These are phyloP conservation scores for Pleurotus giganteus DNA, from an alignment of 768 basidiomycete genomes.

Conservation along the genomic window DNA sequence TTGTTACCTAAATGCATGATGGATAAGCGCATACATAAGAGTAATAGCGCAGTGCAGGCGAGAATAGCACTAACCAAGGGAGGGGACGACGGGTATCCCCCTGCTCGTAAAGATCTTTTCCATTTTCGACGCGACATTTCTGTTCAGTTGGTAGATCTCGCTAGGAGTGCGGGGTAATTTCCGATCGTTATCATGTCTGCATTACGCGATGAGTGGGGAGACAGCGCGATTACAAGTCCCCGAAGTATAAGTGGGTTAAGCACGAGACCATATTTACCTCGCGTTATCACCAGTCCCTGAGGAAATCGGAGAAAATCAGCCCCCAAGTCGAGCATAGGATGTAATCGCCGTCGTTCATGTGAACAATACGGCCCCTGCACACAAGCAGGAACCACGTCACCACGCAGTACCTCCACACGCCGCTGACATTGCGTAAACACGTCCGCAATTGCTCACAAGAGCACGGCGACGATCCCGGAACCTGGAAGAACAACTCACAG, in stretches of 20 bases:
- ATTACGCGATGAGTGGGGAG: slow-evolving; percentile 2
- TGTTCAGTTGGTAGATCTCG: slow-evolving; percentile 80
- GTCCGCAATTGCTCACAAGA: slow-evolving; percentile 1
- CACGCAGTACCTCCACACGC: background rate
- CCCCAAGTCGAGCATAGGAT: background rate
- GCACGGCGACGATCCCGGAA: slow-evolving; percentile 1
- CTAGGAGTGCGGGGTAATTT: slow-evolving; percentile 73
- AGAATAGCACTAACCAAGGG: slow-evolving; percentile 52
- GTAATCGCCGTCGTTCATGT: slow-evolving; percentile 1
- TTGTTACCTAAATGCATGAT: slow-evolving; percentile 67
- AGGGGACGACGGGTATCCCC: slow-evolving; percentile 79
- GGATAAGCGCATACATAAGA: background rate
- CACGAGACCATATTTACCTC: slow-evolving; percentile 34
- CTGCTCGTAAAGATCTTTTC: slow-evolving; percentile 62
- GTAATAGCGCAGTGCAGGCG: background rate
- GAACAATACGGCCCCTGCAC: background rate
- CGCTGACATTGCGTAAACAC: background rate
- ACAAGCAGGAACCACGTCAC: background rate
- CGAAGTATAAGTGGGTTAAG: background rate
- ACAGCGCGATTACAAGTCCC: background rate
- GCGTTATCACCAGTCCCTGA: slow-evolving; percentile 80
- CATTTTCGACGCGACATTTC: slow-evolving; percentile 67
- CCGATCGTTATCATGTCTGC: slow-evolving; percentile 83
- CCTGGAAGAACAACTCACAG: slow-evolving; percentile 43
- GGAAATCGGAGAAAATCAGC: slow-evolving; percentile 4